Evolutionary conservation across 2,329 filamentous ascomycete species (phyloP), one percentile per base, ranked within the genome.

Genomic region (Fusarium verrucosum): DNA sequence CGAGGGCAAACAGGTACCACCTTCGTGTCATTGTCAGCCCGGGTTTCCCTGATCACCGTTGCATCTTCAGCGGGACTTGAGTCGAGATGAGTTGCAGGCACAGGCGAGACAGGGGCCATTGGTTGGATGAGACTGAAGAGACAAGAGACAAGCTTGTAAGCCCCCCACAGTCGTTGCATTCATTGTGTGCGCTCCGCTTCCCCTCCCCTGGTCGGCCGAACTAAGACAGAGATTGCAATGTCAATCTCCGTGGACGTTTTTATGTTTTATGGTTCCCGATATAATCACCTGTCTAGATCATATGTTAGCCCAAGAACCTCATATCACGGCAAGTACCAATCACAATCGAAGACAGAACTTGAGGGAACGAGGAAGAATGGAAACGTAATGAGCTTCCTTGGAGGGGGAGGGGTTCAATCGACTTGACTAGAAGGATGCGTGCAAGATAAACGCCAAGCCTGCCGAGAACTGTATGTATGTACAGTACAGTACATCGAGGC

Each of bases 21-120:
- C 56, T 61, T 62, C 43, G 42, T 67, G 64, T 61, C 64, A 57
- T 66, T 68, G 22, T 38, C 58, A 61, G 35, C 41, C 49, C 38
- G 55, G 38, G 56, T 33, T 55, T 60, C 53, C 65, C 64, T 67
- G 59, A 66, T 66, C 60, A 67, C 53, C 63, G 63, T 66, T 67
- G 63, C 63, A 66, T 67, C 59, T 62, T 46, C 44, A 36, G 63
- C 53, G 63, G 63, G 49, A 58, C 53, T 60, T 42, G 28, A 50
- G 42, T 65, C 50, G 20, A 46, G 54, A 67, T 66, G 63, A 67
- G 64, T 37, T 66, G 64, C 64, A 67, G 64, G 40, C 49, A 45
- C 37, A 35, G 28, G 19, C 35, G 40, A 28, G 23, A 36, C 44
- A 50, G 53, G 62, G 65, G 50, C 53, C 42, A 51, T 51, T 45